Percentiles rank a stretch among this genome's conserved stretches.
Evolutionary conservation across 2,329 filamentous ascomycete genomes (phyloP).

Genomic region (Hymenoscyphus albidus): DNA sequence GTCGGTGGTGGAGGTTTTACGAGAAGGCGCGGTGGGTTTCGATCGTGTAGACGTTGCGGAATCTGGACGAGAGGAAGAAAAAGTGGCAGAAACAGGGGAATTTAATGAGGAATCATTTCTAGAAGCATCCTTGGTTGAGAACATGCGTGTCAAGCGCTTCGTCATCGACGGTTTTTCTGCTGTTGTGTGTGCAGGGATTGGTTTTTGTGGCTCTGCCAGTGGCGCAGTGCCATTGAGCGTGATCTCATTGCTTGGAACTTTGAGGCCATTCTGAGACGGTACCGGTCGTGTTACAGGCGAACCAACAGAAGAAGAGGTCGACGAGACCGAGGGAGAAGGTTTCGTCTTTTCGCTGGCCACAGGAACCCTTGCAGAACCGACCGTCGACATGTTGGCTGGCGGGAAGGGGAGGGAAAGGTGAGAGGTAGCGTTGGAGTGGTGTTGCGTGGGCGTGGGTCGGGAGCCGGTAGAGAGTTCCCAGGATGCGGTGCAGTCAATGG

Average conservation of each 20-base stretch:
- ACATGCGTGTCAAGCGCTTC: constrained; percentile 62
- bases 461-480: background rate
- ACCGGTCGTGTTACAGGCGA: constrained; percentile 28
- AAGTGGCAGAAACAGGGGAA: constrained; percentile 32
- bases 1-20: constrained; percentile 44
- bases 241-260: constrained; percentile 29
- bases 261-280: constrained; percentile 24
- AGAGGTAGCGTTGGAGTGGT: background rate
- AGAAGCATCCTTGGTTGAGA: constrained; percentile 53
- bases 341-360: constrained; percentile 21
- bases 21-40: constrained; percentile 39
- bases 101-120: constrained; percentile 27
- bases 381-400: constrained; percentile 29
- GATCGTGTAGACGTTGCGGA: constrained; percentile 29
- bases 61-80: constrained; percentile 28
- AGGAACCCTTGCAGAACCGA: constrained; percentile 26
- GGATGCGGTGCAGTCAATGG: background rate
- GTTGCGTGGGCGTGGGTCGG: constrained; percentile 1
- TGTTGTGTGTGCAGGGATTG: constrained; percentile 19
- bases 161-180: constrained; percentile 58
- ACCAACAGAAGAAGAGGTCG: constrained; percentile 25
- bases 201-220: constrained; percentile 29
- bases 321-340: constrained; percentile 28
- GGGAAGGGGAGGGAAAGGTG: constrained; percentile 1
- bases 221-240: constrained; percentile 32